Evolutionary conservation across 2,329 filamentous ascomycete genomes (phyloP).

Genomic region (Aspergillus latus): DNA sequence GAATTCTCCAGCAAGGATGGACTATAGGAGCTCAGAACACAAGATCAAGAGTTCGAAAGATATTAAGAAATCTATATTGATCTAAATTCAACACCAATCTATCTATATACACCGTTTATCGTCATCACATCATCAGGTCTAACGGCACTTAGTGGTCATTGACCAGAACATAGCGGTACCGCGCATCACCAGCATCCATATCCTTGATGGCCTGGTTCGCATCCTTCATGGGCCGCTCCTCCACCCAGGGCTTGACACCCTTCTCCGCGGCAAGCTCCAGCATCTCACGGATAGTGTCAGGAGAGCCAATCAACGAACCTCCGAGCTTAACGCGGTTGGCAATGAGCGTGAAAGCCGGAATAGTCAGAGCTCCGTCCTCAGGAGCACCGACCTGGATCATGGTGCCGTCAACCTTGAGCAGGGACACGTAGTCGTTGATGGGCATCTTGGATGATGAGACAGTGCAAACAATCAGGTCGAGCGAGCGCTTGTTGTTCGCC

Average conservation of each 20-base stretch:
- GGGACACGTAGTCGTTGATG: constrained; percentile 58
- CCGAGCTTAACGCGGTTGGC: constrained; percentile 59
- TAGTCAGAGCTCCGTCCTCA: constrained; percentile 51
- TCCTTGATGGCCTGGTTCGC: constrained; percentile 46
- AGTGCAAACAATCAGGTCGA: constrained; percentile 59
- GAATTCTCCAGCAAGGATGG: too few species aligned
- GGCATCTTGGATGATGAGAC: constrained; percentile 64
- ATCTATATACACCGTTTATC: too few species aligned
- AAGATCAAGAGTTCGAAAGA: too few species aligned
- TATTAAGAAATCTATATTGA: too few species aligned
- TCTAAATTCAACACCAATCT: too few species aligned
- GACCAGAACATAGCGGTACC: constrained; percentile 49
- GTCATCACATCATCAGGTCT: too few species aligned
- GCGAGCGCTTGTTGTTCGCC: constrained; percentile 46
- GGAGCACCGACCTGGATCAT: constrained; percentile 68
- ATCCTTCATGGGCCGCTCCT: constrained; percentile 45
- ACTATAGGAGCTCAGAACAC: too few species aligned
- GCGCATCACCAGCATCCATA: constrained; percentile 46
- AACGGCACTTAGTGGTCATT: constrained; percentile 32
- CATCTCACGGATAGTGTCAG: constrained; percentile 46
- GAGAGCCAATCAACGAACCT: constrained; percentile 46
- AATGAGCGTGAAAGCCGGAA: constrained; percentile 55
- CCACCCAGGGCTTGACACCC: constrained; percentile 43
- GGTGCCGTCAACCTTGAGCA: constrained; percentile 59
- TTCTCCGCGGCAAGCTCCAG: constrained; percentile 44